These are phyloP conservation scores for Naganishia sp. DNA, from an alignment of 1,284 basidiomycete genomes.

Conservation along the genomic window DNA sequence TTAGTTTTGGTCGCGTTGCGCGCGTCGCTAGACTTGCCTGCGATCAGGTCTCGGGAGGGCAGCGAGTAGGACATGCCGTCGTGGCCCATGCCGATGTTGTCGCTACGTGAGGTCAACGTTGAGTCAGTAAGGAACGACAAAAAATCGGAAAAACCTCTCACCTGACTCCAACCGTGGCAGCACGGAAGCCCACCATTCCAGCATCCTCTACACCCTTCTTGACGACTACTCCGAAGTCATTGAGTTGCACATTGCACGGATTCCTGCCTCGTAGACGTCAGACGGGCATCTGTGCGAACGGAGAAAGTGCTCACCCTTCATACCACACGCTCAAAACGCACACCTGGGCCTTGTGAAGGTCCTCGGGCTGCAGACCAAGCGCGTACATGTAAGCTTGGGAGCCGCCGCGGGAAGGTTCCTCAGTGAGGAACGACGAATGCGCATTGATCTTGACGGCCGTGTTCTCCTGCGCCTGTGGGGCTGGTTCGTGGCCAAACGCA, in stretches of 20 bases:
- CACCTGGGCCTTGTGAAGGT: conserved; percentile 80
- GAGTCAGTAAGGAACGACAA: no score
- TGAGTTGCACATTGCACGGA: conserved; percentile 76
- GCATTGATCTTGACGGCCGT: conserved; percentile 13
- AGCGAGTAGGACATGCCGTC: conserved; percentile 60
- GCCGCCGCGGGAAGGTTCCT: conserved; percentile 28
- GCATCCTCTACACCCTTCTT: conserved; percentile 75
- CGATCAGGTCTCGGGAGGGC: conserved; percentile 85
- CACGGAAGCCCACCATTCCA: conserved; percentile 70
- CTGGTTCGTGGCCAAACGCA: conserved; percentile 3
- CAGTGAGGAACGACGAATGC: conserved; percentile 31
- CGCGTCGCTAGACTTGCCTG: conserved; percentile 43
- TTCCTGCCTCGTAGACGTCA: conserved; percentile 71
- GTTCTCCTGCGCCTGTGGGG: conserved; percentile 19
- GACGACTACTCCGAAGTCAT: conserved; percentile 70
- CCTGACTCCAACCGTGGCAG: conserved; percentile 72
- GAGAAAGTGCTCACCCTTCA: neutral
- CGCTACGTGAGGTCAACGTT: conserved; percentile 43
- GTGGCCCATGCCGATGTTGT: conserved; percentile 35
- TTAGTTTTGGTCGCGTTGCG: neutral
- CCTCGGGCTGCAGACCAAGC: conserved; percentile 63
- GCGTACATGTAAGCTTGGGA: conserved; percentile 32
- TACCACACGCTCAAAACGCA: conserved; percentile 80
- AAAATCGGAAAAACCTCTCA: conserved; percentile 57
- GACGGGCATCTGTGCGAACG: conserved; percentile 69